Conservation (phyloP, 129 eudicot species). For the Arctium minus region DNA sequence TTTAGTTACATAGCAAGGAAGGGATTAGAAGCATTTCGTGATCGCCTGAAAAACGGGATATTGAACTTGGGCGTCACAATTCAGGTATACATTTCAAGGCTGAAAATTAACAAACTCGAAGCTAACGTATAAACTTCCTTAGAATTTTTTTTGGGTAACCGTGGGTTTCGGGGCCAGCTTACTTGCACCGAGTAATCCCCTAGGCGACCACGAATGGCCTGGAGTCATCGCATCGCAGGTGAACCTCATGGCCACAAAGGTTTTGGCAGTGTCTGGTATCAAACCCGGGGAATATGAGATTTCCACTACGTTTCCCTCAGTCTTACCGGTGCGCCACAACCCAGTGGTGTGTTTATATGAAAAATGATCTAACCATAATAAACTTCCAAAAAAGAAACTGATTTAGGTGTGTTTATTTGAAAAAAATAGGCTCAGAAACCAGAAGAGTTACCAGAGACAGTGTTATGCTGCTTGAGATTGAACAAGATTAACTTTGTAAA, state of each 20-base stretch:
- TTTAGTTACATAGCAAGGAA: slow-evolving; percentile 90
- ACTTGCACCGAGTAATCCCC: too few species aligned
- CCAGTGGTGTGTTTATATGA: too few species aligned
- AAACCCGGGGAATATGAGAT: too few species aligned
- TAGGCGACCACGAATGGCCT: too few species aligned
- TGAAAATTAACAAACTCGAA: not conserved
- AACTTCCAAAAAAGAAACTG: not conserved
- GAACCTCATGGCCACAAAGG: too few species aligned
- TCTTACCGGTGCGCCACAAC: too few species aligned
- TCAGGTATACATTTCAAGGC: slow-evolving; percentile 40
- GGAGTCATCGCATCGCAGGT: too few species aligned
- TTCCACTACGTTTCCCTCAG: too few species aligned
- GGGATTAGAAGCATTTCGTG: slow-evolving; percentile 76
- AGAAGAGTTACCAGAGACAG: slow-evolving; percentile 78
- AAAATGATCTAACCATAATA: not conserved
- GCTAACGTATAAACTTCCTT: not conserved
- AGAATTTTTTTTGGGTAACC: not conserved
- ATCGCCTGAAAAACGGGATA: slow-evolving; percentile 61
- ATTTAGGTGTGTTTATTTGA: slow-evolving; percentile 5
- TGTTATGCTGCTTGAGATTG: slow-evolving; percentile 74
- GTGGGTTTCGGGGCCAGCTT: too few species aligned
- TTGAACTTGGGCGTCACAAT: slow-evolving; percentile 75
- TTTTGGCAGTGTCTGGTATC: too few species aligned
- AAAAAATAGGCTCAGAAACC: slow-evolving; percentile 73
- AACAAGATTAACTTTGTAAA: slow-evolving; percentile 78